Percentiles rank a stretch among this genome's conserved stretches.
phyloP scores from a whole-genome alignment of 129 eudicot species.

The Cynara cardunculus region DNA sequence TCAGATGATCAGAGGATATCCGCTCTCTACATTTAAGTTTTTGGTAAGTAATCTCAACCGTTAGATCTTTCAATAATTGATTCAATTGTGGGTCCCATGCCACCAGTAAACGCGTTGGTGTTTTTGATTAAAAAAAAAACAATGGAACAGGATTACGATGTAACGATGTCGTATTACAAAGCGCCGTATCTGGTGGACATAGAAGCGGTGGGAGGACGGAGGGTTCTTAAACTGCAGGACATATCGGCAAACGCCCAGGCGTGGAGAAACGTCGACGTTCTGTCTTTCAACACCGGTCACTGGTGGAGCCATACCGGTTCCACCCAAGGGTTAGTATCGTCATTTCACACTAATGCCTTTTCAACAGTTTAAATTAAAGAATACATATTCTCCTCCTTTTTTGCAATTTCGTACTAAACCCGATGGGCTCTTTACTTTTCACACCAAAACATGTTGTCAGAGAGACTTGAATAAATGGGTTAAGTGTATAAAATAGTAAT shows the following conservation, averaged over 20 bases:
- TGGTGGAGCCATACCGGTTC: constrained; percentile 89
- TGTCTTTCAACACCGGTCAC: constrained; percentile 80
- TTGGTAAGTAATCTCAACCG: constrained; percentile 34
- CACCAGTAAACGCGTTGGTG: not conserved
- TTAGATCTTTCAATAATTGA: not conserved
- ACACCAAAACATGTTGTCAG: no score
- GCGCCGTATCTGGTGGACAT: constrained; percentile 87
- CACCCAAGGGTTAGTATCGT: constrained; percentile 62
- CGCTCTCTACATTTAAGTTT: constrained; percentile 65
- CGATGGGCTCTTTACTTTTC: no score
- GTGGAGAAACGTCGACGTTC: constrained; percentile 68
- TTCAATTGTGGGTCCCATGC: not conserved
- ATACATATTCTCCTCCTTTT: not conserved
- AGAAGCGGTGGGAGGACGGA: constrained; percentile 54
- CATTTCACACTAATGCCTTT: not conserved
- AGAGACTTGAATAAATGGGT: no score
- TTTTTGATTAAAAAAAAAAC: not conserved
- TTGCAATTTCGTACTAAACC: not conserved
- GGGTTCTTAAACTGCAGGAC: constrained; percentile 68
- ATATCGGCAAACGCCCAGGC: constrained; percentile 66
- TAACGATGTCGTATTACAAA: constrained; percentile 59
- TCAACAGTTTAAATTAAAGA: not conserved
- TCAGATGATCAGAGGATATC: constrained; percentile 55
- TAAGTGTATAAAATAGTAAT: no score
- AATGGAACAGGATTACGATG: constrained; percentile 65